Conservation (phyloP, 345 rosid species). For the Acer yangbiense region DNA sequence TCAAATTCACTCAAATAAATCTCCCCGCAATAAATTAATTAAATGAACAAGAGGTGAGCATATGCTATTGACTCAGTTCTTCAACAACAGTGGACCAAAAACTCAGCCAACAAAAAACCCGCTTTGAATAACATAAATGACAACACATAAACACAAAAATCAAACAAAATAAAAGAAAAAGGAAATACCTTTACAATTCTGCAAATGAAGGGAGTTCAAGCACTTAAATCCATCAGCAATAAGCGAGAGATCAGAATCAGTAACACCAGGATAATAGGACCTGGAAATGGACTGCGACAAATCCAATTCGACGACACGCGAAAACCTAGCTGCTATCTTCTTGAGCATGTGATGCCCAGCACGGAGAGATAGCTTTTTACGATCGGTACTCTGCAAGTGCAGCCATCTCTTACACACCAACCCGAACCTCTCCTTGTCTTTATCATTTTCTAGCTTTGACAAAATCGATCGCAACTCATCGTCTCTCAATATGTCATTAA, state of each 20-base stretch:
- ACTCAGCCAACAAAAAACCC: too few species aligned
- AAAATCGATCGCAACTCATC: conserved; percentile 77
- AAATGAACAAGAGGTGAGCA: too few species aligned
- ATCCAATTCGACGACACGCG: conserved; percentile 68
- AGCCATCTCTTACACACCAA: conserved; percentile 95
- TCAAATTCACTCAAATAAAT: not conserved
- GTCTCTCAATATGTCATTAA: conserved; percentile 74
- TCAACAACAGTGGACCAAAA: too few species aligned
- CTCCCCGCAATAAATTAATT: not conserved
- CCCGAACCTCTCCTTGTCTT: conserved; percentile 84
- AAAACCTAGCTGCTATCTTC: conserved; percentile 82
- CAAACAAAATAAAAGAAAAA: not conserved
- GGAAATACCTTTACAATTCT: conserved; percentile 66
- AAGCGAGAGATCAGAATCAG: conserved; percentile 82
- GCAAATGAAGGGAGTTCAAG: conserved; percentile 60
- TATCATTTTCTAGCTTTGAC: conserved; percentile 62
- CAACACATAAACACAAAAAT: not conserved
- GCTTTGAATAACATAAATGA: too few species aligned
- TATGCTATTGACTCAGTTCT: too few species aligned
- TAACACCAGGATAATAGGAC: conserved; percentile 86
- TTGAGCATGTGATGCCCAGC: conserved; percentile 94
- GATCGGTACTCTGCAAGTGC: conserved; percentile 76
- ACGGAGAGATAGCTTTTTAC: conserved; percentile 84
- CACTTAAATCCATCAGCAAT: conserved; percentile 67
- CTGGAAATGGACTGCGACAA: conserved; percentile 91